A percentile compares a stretch with the other conserved stretches of the same genome.
Evolutionary conservation across 306 rosid species (phyloP).

Genomic region (Morella rubra): DNA sequence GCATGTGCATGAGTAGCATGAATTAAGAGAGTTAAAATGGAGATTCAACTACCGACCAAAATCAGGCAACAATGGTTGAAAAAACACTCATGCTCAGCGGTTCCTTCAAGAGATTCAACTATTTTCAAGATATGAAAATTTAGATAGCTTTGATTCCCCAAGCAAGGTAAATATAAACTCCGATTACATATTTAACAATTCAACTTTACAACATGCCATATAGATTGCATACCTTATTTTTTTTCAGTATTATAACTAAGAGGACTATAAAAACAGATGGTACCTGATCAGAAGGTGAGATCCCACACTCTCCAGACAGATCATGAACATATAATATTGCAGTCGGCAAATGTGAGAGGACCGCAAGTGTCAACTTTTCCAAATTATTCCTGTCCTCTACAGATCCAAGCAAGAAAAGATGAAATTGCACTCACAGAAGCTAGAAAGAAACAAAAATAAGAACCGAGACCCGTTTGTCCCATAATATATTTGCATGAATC

Average conservation of each 20-base stretch:
- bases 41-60: not conserved
- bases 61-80: not conserved
- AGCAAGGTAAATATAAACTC: not conserved
- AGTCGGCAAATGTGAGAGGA: conserved; percentile 83
- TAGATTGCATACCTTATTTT: not conserved
- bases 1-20: not conserved
- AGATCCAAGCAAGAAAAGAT: conserved; percentile 24
- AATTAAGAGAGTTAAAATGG: not conserved
- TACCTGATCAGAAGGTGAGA: conserved; percentile 96
- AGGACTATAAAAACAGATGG: not conserved
- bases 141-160: not conserved
- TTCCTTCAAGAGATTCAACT: not conserved
- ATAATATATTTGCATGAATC: no score
- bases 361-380: conserved; percentile 93
- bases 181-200: not conserved
- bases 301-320: conserved; percentile 95
- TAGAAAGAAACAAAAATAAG: conserved; percentile 1
- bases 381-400: conserved; percentile 90
- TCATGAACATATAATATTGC: conserved; percentile 91
- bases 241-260: not conserved
- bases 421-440: conserved; percentile 1
- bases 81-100: not conserved
- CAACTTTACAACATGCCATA: not conserved
- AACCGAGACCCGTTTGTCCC: not conserved
- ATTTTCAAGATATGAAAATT: not conserved